These are phyloP conservation scores for Suillus tomentosus DNA, from an alignment of 768 basidiomycete species.

Conservation along the genomic window DNA sequence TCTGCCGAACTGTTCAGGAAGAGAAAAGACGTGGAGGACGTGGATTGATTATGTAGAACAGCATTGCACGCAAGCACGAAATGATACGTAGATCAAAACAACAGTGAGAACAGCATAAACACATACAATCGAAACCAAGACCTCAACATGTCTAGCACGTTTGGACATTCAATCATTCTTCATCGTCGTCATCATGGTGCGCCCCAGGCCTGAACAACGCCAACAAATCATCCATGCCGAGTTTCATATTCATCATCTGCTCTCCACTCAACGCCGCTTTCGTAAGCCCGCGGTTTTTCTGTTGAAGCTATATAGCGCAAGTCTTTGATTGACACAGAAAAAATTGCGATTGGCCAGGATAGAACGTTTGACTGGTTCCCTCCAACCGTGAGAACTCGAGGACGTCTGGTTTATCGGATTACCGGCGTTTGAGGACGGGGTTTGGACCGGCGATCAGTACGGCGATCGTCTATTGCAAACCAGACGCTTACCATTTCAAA, in stretches of 20 bases:
- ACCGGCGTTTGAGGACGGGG: too few relatives aligned
- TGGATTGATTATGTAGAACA: too few relatives aligned
- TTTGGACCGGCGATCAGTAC: too few relatives aligned
- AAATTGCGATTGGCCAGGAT: too few relatives aligned
- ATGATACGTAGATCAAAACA: background rate
- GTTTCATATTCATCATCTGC: constrained; percentile 80
- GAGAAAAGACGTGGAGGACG: too few relatives aligned
- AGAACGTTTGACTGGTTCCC: too few relatives aligned
- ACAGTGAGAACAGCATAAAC: background rate
- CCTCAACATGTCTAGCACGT: background rate
- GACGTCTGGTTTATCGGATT: too few relatives aligned
- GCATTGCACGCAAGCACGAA: background rate
- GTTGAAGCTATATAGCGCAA: constrained; percentile 63
- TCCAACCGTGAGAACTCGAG: too few relatives aligned
- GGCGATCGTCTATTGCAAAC: too few relatives aligned
- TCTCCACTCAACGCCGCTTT: constrained; percentile 85
- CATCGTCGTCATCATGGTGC: constrained; percentile 63
- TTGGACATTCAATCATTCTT: constrained; percentile 24
- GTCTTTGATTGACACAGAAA: too few relatives aligned
- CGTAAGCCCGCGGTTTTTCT: constrained; percentile 85
- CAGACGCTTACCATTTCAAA: too few relatives aligned
- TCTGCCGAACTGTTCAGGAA: too few relatives aligned
- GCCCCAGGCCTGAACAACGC: constrained; percentile 69
- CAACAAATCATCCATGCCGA: constrained; percentile 85
- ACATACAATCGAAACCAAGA: background rate